Evolutionary conservation across 1,139 yeast genomes (phyloP), one percentile per base, ranked within the genome.

Genomic region (Meyerozyma elateridarum): DNA sequence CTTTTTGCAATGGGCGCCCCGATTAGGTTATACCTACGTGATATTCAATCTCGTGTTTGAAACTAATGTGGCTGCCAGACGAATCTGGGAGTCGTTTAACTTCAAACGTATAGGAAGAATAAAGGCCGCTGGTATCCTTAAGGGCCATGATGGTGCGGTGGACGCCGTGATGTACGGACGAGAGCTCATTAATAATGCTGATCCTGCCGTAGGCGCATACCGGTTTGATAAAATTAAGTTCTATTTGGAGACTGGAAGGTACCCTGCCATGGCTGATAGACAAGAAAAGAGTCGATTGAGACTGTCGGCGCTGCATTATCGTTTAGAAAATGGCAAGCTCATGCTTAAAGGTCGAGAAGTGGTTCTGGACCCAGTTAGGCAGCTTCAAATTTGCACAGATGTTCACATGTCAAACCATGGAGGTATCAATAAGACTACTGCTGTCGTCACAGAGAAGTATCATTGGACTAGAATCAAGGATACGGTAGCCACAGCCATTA

Each of bases 381-480:
- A 89, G 58, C 54, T 82, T 30, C 79, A 76, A 40, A 79, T 89
- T 21, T 85, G 91, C 29, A 69, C 76, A n/a, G 81, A 77, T 31
- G 58, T 76, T 11, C 97, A 89, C 52, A 51, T 70, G 42, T 61
- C 73, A 12, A 73, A 73, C 35, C 96, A 88, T 51, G 83, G 82
- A 5, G 97, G 97, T n/a, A 87, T 91, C 39, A 91, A 91, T 56
- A 84, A 81, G 48, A 81, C 95, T 1, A 88, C 96, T 0, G 65
- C 91, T 0, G 62, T 72, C 22, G 76, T 91, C 14, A 74, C 93
- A 1, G 93, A 84, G 41, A 73, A 75, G 44, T 91, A 82, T 48
- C 95, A 87, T 53, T 91, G 97, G 96, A 75, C 88, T 1, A 73
- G 95, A 31, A 84, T 91, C 40, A 89, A 91, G 56, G 88, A 79